Evolutionary conservation across 2,329 filamentous ascomycete species (phyloP).

Genomic region (Penicillium sp.): DNA sequence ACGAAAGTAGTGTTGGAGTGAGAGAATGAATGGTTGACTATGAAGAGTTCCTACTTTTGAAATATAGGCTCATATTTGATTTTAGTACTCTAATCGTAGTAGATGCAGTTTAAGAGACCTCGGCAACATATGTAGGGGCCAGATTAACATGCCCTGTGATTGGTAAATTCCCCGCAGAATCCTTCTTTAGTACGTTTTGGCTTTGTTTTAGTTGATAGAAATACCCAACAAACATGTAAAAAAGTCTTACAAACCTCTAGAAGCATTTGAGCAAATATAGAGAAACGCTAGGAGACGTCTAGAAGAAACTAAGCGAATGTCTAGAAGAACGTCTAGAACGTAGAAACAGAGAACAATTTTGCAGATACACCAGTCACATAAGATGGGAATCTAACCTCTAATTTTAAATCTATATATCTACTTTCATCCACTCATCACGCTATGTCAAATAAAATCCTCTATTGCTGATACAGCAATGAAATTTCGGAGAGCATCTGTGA

Average conservation of each 20-base stretch:
- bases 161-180: background rate
- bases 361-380: background rate
- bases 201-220: no score
- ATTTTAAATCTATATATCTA: conserved; percentile 26
- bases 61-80: background rate
- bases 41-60: background rate
- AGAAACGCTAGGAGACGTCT: no score
- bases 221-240: no score
- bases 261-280: no score
- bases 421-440: background rate
- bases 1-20: background rate
- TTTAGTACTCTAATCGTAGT: background rate
- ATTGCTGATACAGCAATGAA: conserved; percentile 24
- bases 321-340: no score
- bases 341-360: no score
- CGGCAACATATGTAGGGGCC: background rate
- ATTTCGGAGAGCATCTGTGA: conserved; percentile 11
- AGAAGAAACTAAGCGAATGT: no score
- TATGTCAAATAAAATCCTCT: conserved; percentile 12
- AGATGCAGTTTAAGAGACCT: background rate
- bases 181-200: no score
- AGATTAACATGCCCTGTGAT: background rate
- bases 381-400: conserved; percentile 16
- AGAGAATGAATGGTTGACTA: background rate
- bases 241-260: no score